Evolutionary conservation across 306 rosid species (phyloP).

Genomic region (Castanea sativa): DNA sequence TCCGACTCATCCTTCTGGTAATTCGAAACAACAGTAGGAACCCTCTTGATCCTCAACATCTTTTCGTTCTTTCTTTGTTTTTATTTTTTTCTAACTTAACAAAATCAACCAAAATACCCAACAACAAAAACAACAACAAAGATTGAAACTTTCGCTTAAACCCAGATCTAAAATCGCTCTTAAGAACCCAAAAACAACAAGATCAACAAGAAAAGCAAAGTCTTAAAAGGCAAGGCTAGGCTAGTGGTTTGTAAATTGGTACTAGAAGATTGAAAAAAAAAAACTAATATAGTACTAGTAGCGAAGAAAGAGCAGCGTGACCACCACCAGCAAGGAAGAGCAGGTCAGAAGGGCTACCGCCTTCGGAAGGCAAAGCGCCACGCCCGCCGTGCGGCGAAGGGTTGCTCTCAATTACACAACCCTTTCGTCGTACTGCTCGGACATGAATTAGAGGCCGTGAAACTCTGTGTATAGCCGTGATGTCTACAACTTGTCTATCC

Average conservation of each 20-base stretch:
- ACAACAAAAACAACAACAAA: constrained; percentile 1
- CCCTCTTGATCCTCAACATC: constrained; percentile 88
- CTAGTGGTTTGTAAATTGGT: no score
- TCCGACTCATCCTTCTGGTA: constrained; percentile 74
- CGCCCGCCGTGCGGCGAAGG: constrained; percentile 99
- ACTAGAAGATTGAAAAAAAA: background rate
- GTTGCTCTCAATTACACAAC: constrained; percentile 61
- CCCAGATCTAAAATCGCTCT: constrained; percentile 21
- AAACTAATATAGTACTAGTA: constrained; percentile 7
- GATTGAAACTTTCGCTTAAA: background rate
- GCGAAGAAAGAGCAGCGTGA: background rate
- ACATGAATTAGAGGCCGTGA: constrained; percentile 65
- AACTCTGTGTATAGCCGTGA: constrained; percentile 93
- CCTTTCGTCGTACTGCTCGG: constrained; percentile 78
- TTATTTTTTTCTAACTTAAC: background rate
- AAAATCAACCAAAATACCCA: constrained; percentile 5
- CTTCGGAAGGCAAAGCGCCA: constrained; percentile 99
- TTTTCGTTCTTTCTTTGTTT: background rate
- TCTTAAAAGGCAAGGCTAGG: no score
- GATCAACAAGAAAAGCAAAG: no score
- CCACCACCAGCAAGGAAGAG: constrained; percentile 99
- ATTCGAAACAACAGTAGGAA: constrained; percentile 88
- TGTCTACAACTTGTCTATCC: constrained; percentile 71
- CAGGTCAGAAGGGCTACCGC: constrained; percentile 97
- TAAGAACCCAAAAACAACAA: background rate